These are phyloP conservation scores for Rhododendron mucronatum DNA, from an alignment of 148 eudicot species.

Conservation along the genomic window DNA sequence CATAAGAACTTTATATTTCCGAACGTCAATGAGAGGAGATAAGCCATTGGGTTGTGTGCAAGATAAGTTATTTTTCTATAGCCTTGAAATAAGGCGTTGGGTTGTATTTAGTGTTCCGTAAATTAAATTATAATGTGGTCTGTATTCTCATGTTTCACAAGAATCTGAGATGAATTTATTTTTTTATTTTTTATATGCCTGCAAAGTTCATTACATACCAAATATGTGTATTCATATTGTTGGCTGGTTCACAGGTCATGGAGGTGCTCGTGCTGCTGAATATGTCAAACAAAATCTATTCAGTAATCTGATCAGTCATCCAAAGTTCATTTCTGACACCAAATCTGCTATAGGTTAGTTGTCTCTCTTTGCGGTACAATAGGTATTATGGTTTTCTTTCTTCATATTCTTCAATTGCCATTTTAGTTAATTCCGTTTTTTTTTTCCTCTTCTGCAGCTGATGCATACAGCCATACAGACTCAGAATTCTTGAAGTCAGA, in stretches of 20 bases:
- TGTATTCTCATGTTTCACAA: background rate
- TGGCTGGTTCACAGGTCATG: constrained; percentile 67
- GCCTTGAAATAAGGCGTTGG: background rate
- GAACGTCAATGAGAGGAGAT: background rate
- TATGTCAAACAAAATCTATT: constrained; percentile 91
- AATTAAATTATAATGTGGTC: background rate
- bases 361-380: constrained; percentile 5
- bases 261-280: constrained; percentile 98
- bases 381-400: background rate
- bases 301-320: constrained; percentile 85
- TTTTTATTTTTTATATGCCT: background rate
- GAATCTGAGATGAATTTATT: background rate
- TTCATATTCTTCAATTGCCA: background rate
- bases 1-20: background rate
- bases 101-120: background rate
- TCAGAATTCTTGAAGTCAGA: constrained; percentile 90
- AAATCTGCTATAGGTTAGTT: constrained; percentile 84
- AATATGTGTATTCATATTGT: constrained; percentile 4
- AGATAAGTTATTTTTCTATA: background rate
- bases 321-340: constrained; percentile 94
- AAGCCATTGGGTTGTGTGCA: background rate
- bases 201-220: background rate
- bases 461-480: constrained; percentile 85
- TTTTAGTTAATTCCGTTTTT: background rate
- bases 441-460: constrained; percentile 51